Evolutionary conservation across 2,329 filamentous ascomycete species (phyloP).

Genomic region (Paraphoma chrysanthemicola): DNA sequence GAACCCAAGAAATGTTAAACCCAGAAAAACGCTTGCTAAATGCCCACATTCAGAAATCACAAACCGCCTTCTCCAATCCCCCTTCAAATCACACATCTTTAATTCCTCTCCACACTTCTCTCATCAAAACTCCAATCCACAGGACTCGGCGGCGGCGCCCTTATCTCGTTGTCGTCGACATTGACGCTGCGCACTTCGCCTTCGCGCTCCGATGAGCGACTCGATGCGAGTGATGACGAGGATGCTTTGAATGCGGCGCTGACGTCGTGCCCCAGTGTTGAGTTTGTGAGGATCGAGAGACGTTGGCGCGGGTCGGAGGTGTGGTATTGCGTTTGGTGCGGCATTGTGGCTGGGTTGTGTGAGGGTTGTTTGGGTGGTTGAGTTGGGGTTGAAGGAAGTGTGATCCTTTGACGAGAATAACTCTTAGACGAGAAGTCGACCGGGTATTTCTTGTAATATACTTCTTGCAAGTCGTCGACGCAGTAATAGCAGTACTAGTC

Average conservation of each 20-base stretch:
- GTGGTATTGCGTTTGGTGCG: slow-evolving; percentile 18
- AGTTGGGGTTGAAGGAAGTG: slow-evolving; percentile 1
- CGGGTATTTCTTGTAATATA: no score
- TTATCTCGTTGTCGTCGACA: slow-evolving; percentile 43
- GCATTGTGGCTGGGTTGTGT: slow-evolving; percentile 30
- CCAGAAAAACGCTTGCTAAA: slow-evolving; percentile 31
- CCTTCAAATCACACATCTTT: not conserved
- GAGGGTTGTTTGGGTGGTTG: slow-evolving; percentile 1
- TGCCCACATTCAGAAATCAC: slow-evolving; percentile 32
- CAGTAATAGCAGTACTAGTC: no score
- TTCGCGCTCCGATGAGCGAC: slow-evolving; percentile 29
- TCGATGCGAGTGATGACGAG: slow-evolving; percentile 1
- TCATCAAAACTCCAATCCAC: slow-evolving; percentile 47
- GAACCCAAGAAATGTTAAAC: not conserved
- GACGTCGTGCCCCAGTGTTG: slow-evolving; percentile 49
- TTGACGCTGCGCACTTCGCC: no score
- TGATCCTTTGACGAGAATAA: no score
- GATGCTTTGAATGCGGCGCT: slow-evolving; percentile 50
- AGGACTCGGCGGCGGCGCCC: slow-evolving; percentile 50
- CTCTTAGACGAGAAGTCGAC: no score
- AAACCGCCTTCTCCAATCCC: not conserved
- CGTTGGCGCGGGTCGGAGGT: slow-evolving; percentile 48
- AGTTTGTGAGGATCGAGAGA: slow-evolving; percentile 51
- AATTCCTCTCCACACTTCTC: not conserved
- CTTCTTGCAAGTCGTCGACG: no score